Conservation (phyloP, 2,329 filamentous ascomycete species). For the Gaeumannomyces sp. region DNA sequence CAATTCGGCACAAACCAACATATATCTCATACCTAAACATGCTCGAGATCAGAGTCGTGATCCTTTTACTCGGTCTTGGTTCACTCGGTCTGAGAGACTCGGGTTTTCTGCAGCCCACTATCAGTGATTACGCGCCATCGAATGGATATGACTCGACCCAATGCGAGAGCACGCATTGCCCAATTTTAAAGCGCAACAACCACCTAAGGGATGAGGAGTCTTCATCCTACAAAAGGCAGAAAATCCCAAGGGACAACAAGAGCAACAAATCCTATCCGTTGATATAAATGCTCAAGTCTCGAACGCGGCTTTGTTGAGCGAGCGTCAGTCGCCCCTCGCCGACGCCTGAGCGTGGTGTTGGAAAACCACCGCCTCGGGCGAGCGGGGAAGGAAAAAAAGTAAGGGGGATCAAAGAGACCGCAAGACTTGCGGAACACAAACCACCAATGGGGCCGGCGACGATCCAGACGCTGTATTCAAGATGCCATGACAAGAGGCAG, state of each 20-base stretch:
- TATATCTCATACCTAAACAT: no score
- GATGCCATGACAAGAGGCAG: not conserved
- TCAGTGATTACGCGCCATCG: not conserved
- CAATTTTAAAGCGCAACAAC: not conserved
- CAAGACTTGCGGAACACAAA: not conserved
- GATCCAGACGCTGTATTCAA: not conserved
- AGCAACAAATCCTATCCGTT: not conserved
- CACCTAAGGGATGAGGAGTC: not conserved
- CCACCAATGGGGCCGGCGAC: not conserved
- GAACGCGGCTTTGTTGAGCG: no score
- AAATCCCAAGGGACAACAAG: not conserved
- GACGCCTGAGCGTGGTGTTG: not conserved
- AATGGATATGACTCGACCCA: not conserved
- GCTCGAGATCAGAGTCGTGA: not conserved
- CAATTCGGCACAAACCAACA: not conserved
- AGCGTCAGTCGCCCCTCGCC: no score
- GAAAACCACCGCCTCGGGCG: not conserved
- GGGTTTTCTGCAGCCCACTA: not conserved
- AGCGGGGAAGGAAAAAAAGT: not conserved
- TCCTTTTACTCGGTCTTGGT: not conserved
- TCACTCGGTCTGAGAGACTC: not conserved
- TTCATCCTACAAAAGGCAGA: not conserved
- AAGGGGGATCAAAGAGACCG: not conserved
- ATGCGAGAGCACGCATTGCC: not conserved
- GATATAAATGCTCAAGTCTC: not conserved